phyloP scores from a whole-genome alignment of 2,329 filamentous ascomycete species.

The Orbilia blumenaviensis region DNA sequence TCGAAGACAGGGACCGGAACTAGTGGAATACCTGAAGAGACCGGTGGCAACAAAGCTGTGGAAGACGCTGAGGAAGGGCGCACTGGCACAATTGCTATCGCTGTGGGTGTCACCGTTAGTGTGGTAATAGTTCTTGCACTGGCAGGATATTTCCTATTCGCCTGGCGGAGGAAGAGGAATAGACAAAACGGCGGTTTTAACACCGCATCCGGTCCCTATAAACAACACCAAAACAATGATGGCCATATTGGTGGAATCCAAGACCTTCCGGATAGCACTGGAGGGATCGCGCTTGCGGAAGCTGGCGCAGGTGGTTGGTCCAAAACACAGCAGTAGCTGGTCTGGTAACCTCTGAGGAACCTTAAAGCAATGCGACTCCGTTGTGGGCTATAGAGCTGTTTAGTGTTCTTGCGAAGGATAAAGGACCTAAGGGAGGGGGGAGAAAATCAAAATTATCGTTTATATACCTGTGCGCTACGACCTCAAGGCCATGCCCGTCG shows the following conservation, averaged over 20 bases:
- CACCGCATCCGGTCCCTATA: conserved; percentile 18
- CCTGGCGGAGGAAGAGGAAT: conserved; percentile 18
- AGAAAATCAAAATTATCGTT: too few relatives aligned
- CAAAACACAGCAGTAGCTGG: conserved; percentile 13
- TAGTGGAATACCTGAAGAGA: neutral
- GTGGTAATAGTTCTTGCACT: conserved; percentile 34
- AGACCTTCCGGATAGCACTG: conserved; percentile 31
- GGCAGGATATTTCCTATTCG: conserved; percentile 30
- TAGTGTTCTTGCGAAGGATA: too few relatives aligned
- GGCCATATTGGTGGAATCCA: conserved; percentile 42
- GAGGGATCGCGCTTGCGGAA: conserved; percentile 43
- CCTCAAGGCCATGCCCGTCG: too few relatives aligned
- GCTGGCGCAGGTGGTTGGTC: conserved; percentile 18
- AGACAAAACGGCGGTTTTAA: neutral
- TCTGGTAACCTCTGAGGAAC: too few relatives aligned
- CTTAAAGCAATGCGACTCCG: too few relatives aligned
- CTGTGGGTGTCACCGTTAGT: conserved; percentile 36
- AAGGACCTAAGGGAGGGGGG: too few relatives aligned
- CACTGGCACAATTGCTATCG: conserved; percentile 28
- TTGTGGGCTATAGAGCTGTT: too few relatives aligned
- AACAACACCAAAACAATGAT: conserved; percentile 45
- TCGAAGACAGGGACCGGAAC: neutral
- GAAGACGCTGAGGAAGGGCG: neutral
- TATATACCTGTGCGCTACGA: too few relatives aligned
- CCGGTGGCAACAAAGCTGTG: neutral